Percentiles rank a stretch among this genome's conserved stretches.
These are phyloP conservation scores for Epicoccum nigrum DNA, from an alignment of 2,329 filamentous ascomycete genomes.

Conservation along the genomic window DNA sequence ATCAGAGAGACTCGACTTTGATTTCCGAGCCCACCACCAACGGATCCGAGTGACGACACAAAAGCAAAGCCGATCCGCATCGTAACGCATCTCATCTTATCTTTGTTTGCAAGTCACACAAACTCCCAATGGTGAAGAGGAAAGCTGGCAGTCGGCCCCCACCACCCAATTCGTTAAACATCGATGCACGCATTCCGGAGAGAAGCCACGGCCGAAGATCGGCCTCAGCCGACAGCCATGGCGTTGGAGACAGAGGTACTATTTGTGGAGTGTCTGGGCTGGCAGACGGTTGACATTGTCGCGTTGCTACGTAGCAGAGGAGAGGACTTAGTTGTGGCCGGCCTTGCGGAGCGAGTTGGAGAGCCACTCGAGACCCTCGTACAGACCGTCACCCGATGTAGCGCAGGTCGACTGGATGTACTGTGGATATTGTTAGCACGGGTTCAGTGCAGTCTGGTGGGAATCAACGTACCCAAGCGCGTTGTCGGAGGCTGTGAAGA, in stretches of 20 bases:
- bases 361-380: constrained; percentile 85
- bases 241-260: constrained; percentile 22
- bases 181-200: constrained; percentile 43
- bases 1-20: constrained; percentile 43
- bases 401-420: constrained; percentile 99
- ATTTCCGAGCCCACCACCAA: constrained; percentile 33
- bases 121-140: constrained; percentile 46
- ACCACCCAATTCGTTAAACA: constrained; percentile 46
- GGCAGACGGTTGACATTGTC: constrained; percentile 40
- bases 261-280: constrained; percentile 32
- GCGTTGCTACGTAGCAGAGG: constrained; percentile 30
- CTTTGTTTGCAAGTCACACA: constrained; percentile 39
- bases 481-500: constrained; percentile 97
- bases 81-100: constrained; percentile 17
- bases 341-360: constrained; percentile 62
- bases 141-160: constrained; percentile 34
- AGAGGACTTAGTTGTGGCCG: constrained; percentile 52
- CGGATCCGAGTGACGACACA: constrained; percentile 38
- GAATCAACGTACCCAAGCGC: constrained; percentile 84
- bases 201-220: constrained; percentile 11
- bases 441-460: constrained; percentile 1
- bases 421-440: constrained; percentile 50
- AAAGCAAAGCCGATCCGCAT: constrained; percentile 25
- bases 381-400: constrained; percentile 98
- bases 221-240: constrained; percentile 19